Evolutionary conservation across 1,284 basidiomycete species (phyloP).

Genomic region (Puccinia polysora): DNA sequence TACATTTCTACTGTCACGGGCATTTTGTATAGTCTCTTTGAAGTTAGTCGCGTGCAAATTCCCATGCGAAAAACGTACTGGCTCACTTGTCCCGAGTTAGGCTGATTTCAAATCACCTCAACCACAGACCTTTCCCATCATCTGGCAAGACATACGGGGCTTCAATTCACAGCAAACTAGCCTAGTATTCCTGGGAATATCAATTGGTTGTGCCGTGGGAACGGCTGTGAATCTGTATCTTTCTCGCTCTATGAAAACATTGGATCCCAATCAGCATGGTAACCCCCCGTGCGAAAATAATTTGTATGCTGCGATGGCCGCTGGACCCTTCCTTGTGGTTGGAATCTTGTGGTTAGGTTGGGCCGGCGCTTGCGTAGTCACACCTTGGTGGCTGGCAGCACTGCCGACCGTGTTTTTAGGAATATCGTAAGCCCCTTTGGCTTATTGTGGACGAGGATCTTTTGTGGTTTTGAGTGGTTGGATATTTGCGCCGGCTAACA

Average conservation of each 20-base stretch:
- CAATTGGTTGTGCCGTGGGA: conserved; percentile 63
- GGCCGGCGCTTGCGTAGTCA: conserved; percentile 60
- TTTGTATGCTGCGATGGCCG: conserved; percentile 60
- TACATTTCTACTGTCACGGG: conserved; percentile 64
- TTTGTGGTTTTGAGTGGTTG: background rate
- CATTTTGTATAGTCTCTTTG: conserved; percentile 57
- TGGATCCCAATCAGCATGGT: conserved; percentile 57
- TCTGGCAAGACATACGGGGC: conserved; percentile 60
- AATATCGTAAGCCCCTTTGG: conserved; percentile 40
- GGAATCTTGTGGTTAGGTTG: conserved; percentile 70
- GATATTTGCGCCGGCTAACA: no score
- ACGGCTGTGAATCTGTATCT: conserved; percentile 49
- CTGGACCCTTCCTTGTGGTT: conserved; percentile 60
- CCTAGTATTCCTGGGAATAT: conserved; percentile 66
- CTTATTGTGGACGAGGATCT: background rate
- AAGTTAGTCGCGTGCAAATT: background rate
- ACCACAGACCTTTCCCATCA: conserved; percentile 55
- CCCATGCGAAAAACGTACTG: background rate
- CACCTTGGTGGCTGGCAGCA: conserved; percentile 65
- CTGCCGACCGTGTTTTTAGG: conserved; percentile 57
- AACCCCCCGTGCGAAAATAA: conserved; percentile 64
- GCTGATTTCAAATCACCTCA: background rate
- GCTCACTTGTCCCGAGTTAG: no score
- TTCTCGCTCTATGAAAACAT: conserved; percentile 57
- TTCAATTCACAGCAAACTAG: conserved; percentile 62